phyloP scores from a whole-genome alignment of 257 asterid genomes.

The Solanum chiquidenum region DNA sequence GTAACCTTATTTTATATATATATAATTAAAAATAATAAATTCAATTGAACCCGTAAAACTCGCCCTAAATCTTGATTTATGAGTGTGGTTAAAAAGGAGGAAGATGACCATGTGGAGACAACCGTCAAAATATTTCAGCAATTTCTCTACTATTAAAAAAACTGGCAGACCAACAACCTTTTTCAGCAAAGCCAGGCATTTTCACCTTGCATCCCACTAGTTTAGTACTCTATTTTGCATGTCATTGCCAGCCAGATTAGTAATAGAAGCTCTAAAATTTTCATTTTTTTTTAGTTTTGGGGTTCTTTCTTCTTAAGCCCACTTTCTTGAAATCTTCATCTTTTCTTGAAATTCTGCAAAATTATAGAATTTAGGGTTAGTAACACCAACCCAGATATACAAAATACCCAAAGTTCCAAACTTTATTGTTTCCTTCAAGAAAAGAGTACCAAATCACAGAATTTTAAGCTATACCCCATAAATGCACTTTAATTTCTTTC shows the following conservation, averaged over 20 bases:
- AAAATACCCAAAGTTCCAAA: conserved; percentile 18
- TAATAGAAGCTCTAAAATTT: not conserved
- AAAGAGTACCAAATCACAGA: not conserved
- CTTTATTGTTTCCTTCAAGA: conserved; percentile 12
- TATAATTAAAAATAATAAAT: not conserved
- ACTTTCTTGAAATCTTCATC: conserved; percentile 16
- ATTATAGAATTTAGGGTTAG: conserved; percentile 18
- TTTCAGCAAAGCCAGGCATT: conserved; percentile 56
- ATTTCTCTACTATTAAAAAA: conserved; percentile 6
- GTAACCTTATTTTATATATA: not conserved
- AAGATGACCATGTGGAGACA: conserved; percentile 33
- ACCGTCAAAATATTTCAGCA: conserved; percentile 3
- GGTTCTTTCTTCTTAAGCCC: not conserved
- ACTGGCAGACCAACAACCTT: conserved; percentile 11
- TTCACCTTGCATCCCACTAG: conserved; percentile 7
- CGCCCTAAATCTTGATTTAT: not conserved
- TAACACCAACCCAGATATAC: conserved; percentile 12
- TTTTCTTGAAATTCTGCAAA: conserved; percentile 14
- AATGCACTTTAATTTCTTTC: conserved; percentile 27
- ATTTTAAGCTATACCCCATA: conserved; percentile 3
- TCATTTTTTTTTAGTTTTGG: not conserved
- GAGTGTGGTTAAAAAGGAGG: not conserved
- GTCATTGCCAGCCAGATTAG: conserved; percentile 17
- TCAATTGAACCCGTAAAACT: not conserved
- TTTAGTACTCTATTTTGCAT: conserved; percentile 10